Evolutionary conservation across 495 filamentous ascomycete genomes (phyloP).

Genomic region (Penicillium dipodomyicola): DNA sequence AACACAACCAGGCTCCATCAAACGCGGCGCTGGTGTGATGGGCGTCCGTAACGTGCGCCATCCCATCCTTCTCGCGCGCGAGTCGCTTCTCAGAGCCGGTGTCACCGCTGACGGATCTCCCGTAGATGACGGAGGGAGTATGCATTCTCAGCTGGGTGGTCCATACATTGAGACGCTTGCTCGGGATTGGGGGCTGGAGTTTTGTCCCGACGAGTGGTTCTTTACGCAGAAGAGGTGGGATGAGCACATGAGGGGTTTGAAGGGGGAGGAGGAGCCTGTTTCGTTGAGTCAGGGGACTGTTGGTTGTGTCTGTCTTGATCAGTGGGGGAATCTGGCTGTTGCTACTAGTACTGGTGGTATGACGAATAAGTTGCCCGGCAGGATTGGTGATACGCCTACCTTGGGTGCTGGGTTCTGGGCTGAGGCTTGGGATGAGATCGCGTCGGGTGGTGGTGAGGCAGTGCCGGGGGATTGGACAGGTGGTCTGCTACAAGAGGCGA

Average conservation of each 20-base stretch:
- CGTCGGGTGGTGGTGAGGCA: background rate
- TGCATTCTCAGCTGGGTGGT: slow-evolving; percentile 68
- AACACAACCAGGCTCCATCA: slow-evolving; percentile 50
- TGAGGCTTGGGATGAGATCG: slow-evolving; percentile 65
- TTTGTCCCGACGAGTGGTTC: slow-evolving; percentile 70
- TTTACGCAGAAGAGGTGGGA: slow-evolving; percentile 79
- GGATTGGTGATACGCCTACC: slow-evolving; percentile 85
- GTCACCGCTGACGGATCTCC: slow-evolving; percentile 30
- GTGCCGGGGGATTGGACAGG: background rate
- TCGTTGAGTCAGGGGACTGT: slow-evolving; percentile 71
- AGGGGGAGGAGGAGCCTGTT: slow-evolving; percentile 37
- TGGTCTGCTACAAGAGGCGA: slow-evolving; percentile 5
- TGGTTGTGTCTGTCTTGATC: slow-evolving; percentile 77
- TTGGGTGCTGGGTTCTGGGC: slow-evolving; percentile 90
- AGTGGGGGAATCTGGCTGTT: slow-evolving; percentile 65
- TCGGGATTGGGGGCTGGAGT: slow-evolving; percentile 62
- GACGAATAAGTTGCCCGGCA: slow-evolving; percentile 83
- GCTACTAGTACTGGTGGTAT: slow-evolving; percentile 86
- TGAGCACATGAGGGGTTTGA: slow-evolving; percentile 69
- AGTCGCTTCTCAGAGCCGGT: slow-evolving; percentile 62
- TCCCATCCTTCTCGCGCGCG: slow-evolving; percentile 71
- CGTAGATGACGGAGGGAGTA: slow-evolving; percentile 42
- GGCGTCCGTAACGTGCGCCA: slow-evolving; percentile 71
- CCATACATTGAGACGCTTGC: slow-evolving; percentile 65
- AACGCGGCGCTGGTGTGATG: slow-evolving; percentile 75